Evolutionary conservation across 1,284 basidiomycete genomes (phyloP).

Genomic region (Moniliophthora roreri): DNA sequence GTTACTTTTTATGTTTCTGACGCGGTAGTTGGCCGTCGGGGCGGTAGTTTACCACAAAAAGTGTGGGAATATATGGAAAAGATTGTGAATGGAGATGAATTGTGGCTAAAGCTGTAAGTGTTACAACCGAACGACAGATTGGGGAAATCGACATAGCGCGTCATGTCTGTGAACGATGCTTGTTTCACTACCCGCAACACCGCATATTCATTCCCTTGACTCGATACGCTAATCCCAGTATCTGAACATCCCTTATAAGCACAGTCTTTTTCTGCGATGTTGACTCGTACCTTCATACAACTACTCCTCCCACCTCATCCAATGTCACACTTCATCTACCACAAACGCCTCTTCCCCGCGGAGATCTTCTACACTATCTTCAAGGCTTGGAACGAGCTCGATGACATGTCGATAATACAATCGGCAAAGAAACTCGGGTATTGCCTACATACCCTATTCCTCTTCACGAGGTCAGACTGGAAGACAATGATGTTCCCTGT

Average conservation of each 20-base stretch:
- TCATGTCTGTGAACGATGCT: too few relatives aligned
- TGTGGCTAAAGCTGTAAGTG: too few relatives aligned
- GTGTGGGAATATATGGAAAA: too few relatives aligned
- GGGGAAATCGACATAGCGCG: too few relatives aligned
- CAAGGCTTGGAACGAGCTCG: not conserved
- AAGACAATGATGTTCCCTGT: constrained; percentile 6
- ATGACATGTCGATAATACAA: not conserved
- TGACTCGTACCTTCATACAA: not conserved
- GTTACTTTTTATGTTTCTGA: not conserved
- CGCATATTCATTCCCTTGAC: too few relatives aligned
- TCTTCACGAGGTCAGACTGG: constrained; percentile 7
- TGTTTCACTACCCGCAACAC: too few relatives aligned
- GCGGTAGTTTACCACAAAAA: not conserved
- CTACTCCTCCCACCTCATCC: not conserved
- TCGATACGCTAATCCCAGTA: too few relatives aligned
- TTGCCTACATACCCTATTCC: constrained; percentile 2
- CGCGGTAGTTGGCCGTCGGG: constrained; percentile 1
- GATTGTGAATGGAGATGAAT: too few relatives aligned
- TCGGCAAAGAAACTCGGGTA: not conserved
- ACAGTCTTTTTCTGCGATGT: too few relatives aligned
- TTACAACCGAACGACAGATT: too few relatives aligned
- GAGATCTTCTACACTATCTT: not conserved
- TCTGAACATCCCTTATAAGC: too few relatives aligned
- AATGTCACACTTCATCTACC: not conserved
- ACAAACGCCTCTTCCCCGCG: not conserved